These are phyloP conservation scores for Chalaropsis thielavioides DNA, from an alignment of 2,329 filamentous ascomycete genomes.

Conservation along the genomic window DNA sequence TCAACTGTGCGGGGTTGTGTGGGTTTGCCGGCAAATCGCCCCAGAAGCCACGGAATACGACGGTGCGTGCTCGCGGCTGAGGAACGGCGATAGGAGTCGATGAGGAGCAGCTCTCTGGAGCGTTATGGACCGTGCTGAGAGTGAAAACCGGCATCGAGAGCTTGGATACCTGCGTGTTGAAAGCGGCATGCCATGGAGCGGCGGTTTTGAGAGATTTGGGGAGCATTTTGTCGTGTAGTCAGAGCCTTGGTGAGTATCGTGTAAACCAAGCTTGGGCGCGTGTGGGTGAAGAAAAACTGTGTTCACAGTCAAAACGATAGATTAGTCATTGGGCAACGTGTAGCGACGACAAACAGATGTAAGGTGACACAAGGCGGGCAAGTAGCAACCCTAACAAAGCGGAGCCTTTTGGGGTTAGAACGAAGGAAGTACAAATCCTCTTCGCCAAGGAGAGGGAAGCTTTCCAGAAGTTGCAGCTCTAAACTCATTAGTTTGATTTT, in stretches of 20 bases:
- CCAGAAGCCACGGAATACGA: constrained; percentile 79
- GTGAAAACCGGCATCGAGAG: constrained; percentile 37
- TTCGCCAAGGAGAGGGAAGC: background rate
- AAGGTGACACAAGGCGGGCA: background rate
- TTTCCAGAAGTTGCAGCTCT: background rate
- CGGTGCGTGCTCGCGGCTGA: constrained; percentile 53
- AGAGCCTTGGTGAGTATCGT: background rate
- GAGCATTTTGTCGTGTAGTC: background rate
- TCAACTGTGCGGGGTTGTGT: constrained; percentile 56
- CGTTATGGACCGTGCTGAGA: constrained; percentile 35
- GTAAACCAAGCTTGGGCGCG: too few species aligned
- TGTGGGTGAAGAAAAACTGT: background rate
- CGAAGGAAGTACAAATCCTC: background rate
- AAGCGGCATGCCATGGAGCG: constrained; percentile 40
- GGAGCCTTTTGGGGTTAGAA: background rate
- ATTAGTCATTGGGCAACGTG: background rate
- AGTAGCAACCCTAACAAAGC: background rate
- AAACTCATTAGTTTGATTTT: background rate
- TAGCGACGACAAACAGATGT: background rate
- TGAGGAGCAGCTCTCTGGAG: constrained; percentile 23
- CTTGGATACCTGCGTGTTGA: constrained; percentile 35
- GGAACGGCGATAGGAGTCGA: constrained; percentile 22
- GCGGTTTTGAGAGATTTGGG: constrained; percentile 19
- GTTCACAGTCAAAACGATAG: background rate
- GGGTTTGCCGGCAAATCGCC: constrained; percentile 55